Evolutionary conservation across 805 yeast species (phyloP).

Genomic region (Candida corydali): DNA sequence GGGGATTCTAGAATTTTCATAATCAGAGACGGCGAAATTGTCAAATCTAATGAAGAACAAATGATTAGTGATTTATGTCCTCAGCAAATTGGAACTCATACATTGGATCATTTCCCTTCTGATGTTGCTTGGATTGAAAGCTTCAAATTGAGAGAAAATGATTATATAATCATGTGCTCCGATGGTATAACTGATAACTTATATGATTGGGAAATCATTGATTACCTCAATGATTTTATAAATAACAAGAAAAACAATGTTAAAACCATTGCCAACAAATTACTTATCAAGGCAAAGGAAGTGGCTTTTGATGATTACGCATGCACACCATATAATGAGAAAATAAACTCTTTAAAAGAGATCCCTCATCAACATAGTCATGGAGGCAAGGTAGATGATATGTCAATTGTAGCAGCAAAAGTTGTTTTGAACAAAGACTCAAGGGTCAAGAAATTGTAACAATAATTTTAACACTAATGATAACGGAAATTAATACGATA

Average conservation of each 20-base stretch:
- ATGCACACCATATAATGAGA: conserved; percentile 51
- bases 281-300: conserved; percentile 43
- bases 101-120: conserved; percentile 39
- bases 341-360: conserved; percentile 36
- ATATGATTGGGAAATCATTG: conserved; percentile 44
- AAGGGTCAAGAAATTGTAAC: not conserved
- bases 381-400: conserved; percentile 56
- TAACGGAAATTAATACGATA: no score
- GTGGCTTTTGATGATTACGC: conserved; percentile 52
- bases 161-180: conserved; percentile 44
- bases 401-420: conserved; percentile 47
- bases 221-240: conserved; percentile 30
- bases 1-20: conserved; percentile 50
- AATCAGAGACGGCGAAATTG: conserved; percentile 43
- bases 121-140: conserved; percentile 45
- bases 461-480: no score
- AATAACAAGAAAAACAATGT: conserved; percentile 25
- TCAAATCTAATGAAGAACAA: conserved; percentile 43
- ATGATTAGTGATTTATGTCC: conserved; percentile 47
- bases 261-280: conserved; percentile 34
- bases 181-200: conserved; percentile 54
- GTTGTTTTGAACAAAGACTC: conserved; percentile 21
- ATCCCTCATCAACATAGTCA: conserved; percentile 29
- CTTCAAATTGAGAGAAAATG: conserved; percentile 35
- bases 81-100: conserved; percentile 52